Percentiles rank a stretch among this genome's conserved stretches.
Conservation (phyloP, 495 filamentous ascomycete species). For the Bryoglossum gracile region DNA sequence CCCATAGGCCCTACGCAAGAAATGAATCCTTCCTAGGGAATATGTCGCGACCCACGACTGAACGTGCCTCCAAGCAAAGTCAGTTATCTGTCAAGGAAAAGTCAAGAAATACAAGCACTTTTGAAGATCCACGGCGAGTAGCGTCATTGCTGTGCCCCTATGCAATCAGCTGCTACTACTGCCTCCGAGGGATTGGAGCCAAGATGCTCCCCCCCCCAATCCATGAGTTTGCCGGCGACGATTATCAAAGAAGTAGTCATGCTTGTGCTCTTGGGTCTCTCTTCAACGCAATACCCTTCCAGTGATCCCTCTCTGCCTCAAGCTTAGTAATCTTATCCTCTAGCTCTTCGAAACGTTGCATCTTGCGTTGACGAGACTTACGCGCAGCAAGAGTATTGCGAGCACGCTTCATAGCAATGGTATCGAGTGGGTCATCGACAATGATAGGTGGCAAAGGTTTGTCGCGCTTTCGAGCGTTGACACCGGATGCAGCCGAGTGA, state of each 20-base stretch:
- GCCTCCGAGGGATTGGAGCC: conserved; percentile 22
- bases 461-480: conserved; percentile 60
- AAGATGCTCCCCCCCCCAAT: conserved; percentile 24
- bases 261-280: conserved; percentile 23
- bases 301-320: conserved; percentile 47
- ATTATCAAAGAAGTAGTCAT: conserved; percentile 15
- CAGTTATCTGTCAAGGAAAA: background rate
- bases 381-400: conserved; percentile 93
- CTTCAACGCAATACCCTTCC: conserved; percentile 47
- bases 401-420: conserved; percentile 79
- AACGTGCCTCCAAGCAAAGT: background rate
- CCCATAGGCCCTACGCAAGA: background rate
- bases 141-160: conserved; percentile 26
- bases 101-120: conserved; percentile 17
- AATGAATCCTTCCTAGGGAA: background rate
- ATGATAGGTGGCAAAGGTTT: conserved; percentile 76
- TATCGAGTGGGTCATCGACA: conserved; percentile 64
- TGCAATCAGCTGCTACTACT: conserved; percentile 17
- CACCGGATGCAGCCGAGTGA: conserved; percentile 64
- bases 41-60: background rate
- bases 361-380: conserved; percentile 74
- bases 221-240: conserved; percentile 25
- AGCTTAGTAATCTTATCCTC: conserved; percentile 45
- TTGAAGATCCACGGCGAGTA: conserved; percentile 19
- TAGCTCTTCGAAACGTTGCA: conserved; percentile 48